A percentile compares a stretch with the other conserved stretches of the same genome.
Conservation (phyloP, 1,139 yeast species). For the Protomyces pachydermus region DNA sequence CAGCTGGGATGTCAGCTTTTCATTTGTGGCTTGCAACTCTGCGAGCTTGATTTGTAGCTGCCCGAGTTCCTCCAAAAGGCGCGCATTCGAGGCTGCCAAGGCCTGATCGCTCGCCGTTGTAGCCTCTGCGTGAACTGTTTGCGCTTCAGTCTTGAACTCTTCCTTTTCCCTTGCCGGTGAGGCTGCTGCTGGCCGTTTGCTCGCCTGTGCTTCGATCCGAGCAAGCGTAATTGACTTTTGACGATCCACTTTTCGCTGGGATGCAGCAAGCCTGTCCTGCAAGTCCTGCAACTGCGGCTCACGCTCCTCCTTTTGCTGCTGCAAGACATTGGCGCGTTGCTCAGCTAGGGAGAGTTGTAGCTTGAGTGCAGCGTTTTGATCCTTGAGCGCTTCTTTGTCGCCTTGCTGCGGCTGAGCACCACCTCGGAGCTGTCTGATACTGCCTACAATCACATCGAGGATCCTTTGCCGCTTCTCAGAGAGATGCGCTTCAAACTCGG, state of each 20-base stretch:
- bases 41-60: conserved; percentile 13
- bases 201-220: conserved; percentile 13
- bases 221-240: conserved; percentile 25
- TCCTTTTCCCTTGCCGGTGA: background rate
- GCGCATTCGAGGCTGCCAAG: background rate
- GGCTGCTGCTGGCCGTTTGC: background rate
- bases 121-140: background rate
- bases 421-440: background rate
- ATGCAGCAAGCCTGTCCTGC: conserved; percentile 27
- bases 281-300: conserved; percentile 29
- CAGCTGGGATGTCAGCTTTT: conserved; percentile 3
- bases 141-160: background rate
- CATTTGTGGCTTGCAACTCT: conserved; percentile 1
- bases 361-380: conserved; percentile 2
- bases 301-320: conserved; percentile 20
- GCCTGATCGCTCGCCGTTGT: background rate
- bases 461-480: conserved; percentile 3
- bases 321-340: conserved; percentile 4
- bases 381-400: background rate
- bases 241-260: conserved; percentile 26
- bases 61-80: conserved; percentile 1
- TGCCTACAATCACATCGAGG: background rate
- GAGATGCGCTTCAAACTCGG: conserved; percentile 10
- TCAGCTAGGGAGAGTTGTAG: conserved; percentile 6
- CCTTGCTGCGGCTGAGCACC: background rate